Conservation (phyloP, 2,329 filamentous ascomycete species). For the Alternaria tenuissima region DNA sequence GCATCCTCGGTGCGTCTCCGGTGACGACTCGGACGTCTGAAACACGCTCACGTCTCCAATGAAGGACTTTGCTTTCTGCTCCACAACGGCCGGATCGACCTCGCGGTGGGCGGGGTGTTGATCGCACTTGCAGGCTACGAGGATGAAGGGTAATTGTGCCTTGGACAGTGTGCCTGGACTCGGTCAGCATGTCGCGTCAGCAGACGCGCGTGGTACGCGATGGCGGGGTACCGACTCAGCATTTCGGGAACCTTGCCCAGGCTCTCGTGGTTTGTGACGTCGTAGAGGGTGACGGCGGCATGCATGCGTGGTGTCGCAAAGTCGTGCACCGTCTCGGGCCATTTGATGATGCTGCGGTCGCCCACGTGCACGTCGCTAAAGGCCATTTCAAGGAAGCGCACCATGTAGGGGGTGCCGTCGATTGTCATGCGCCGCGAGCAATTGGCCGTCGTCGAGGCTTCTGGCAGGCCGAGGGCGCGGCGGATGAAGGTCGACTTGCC, state of each 20-base stretch:
- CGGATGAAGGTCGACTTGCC: conserved; percentile 69
- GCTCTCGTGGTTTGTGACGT: conserved; percentile 80
- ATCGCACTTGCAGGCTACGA: conserved; percentile 93
- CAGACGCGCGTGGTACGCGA: conserved; percentile 1
- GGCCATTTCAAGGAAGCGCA: conserved; percentile 65
- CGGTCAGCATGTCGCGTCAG: conserved; percentile 27
- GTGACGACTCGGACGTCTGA: conserved; percentile 73
- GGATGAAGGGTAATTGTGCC: conserved; percentile 75
- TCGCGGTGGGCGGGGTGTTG: conserved; percentile 73
- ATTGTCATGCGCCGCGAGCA: conserved; percentile 64
- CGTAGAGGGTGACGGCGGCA: conserved; percentile 85
- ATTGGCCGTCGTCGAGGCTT: conserved; percentile 53
- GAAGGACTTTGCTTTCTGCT: conserved; percentile 67
- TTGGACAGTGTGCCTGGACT: conserved; percentile 74
- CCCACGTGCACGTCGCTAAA: conserved; percentile 62
- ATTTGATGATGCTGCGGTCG: conserved; percentile 61
- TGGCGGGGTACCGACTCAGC: conserved; percentile 70
- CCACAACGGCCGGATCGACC: conserved; percentile 73
- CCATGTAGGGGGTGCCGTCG: conserved; percentile 63
- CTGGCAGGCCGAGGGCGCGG: conserved; percentile 63
- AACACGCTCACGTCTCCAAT: conserved; percentile 73
- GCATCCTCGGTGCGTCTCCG: conserved; percentile 77
- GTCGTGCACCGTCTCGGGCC: conserved; percentile 67
- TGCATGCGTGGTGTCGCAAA: conserved; percentile 78
- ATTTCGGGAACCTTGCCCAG: conserved; percentile 77